Evolutionary conservation across 192 early-diverging fungal species (phyloP).

Genomic region (Lunasporangiospora selenospora): DNA sequence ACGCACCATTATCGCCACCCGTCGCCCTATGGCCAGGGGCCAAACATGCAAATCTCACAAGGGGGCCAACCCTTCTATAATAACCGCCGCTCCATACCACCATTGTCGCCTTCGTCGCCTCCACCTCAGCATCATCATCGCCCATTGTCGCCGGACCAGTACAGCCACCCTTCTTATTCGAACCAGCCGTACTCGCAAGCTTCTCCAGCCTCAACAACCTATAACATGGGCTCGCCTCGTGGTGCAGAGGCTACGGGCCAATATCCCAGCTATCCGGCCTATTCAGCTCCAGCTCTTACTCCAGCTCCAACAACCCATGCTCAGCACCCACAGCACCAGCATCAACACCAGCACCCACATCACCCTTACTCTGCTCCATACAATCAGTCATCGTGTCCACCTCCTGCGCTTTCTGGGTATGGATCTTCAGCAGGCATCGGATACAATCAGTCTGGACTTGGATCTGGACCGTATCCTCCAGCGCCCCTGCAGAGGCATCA

Average conservation of each 20-base stretch:
- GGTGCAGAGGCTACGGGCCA: no score
- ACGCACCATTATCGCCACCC: no score
- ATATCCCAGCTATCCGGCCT: no score
- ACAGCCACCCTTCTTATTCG: background rate
- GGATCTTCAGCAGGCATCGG: no score
- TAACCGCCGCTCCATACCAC: no score
- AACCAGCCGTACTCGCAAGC: background rate
- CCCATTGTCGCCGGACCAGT: background rate
- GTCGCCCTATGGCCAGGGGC: no score
- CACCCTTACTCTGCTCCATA: conserved; percentile 7
- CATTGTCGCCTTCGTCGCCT: no score
- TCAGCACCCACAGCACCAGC: conserved; percentile 1
- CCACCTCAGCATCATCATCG: background rate
- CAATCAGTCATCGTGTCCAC: background rate
- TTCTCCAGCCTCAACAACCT: conserved; percentile 4
- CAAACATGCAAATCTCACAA: no score
- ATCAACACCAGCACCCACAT: background rate
- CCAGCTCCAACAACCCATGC: background rate
- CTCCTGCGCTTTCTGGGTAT: background rate
- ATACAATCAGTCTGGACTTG: no score
- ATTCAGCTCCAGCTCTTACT: background rate
- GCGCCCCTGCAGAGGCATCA: background rate
- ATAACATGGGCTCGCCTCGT: conserved; percentile 25
- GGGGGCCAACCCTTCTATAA: no score
- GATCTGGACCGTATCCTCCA: no score